Evolutionary conservation across 805 yeast species (phyloP).

Genomic region (Wickerhamiella parazyma): DNA sequence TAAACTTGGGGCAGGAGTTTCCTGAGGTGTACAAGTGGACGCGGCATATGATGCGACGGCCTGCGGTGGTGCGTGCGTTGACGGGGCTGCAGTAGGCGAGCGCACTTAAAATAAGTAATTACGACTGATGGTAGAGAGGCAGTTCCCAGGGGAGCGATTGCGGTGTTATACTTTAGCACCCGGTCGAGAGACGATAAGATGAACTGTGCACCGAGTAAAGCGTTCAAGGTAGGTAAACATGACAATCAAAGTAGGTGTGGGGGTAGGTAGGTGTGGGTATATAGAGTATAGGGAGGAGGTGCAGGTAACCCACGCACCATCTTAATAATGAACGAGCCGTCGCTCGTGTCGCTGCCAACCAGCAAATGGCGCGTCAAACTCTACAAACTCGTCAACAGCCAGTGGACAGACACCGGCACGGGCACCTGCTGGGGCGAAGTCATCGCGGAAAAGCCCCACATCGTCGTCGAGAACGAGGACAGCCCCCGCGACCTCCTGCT

Average conservation of each 20-base stretch:
- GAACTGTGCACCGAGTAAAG: too few relatives aligned
- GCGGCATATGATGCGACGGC: slow-evolving; percentile 86
- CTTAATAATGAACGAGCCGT: slow-evolving; percentile 6
- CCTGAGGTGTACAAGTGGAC: slow-evolving; percentile 97
- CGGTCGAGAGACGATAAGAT: too few relatives aligned
- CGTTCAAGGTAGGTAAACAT: too few relatives aligned
- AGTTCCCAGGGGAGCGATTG: too few relatives aligned
- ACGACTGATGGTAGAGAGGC: too few relatives aligned
- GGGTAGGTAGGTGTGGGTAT: too few relatives aligned
- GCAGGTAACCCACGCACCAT: too few relatives aligned
- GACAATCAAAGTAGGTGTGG: too few relatives aligned
- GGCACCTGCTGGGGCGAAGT: slow-evolving; percentile 76
- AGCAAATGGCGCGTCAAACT: slow-evolving; percentile 76
- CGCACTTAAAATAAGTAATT: too few relatives aligned
- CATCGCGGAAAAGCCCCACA: slow-evolving; percentile 31
- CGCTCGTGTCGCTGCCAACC: slow-evolving; percentile 19
- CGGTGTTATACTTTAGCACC: too few relatives aligned
- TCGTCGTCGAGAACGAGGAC: slow-evolving; percentile 61
- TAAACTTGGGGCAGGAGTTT: slow-evolving; percentile 71
- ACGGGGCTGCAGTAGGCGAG: slow-evolving; percentile 41
- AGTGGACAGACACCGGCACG: slow-evolving; percentile 88
- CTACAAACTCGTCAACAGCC: slow-evolving; percentile 57
- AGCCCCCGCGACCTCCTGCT: slow-evolving; percentile 46
- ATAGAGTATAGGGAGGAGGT: too few relatives aligned
- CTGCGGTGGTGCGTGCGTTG: slow-evolving; percentile 77